Base-by-base conservation (phyloP, 2,329 filamentous ascomycete species). In the Botrytis elliptica region DNA sequence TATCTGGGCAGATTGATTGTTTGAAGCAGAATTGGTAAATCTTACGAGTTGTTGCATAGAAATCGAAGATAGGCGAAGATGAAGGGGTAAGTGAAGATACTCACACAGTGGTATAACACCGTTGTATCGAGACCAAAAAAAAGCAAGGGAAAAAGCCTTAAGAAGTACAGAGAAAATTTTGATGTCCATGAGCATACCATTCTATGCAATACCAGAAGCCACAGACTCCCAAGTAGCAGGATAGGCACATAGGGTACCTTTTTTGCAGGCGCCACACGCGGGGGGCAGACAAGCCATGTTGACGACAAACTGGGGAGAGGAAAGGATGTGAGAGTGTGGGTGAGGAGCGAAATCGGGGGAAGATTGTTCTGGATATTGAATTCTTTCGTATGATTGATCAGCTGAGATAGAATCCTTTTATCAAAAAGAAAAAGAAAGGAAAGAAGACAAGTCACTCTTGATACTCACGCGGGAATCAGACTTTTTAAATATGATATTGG, bases 271-370 rank as follows among this genome's bases (percentile, higher is more conserved):
- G 69, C 59, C 59, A 52, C 44, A 63, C 36, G 66, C 66, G 66
- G 66, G 49, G 36, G 49, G 44, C 22, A 36, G 42, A 65, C 69
- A 71, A 65, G 69, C 69, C 69, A 71, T 71, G 70, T 65, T 71
- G 70, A 71, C 44, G 70, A 44, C 44, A 71, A 55, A 25, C 44
- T 52, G 69, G 59, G 40, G 64, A 52, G 55, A 52, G 22, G 69
- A 29, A 46, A 49, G 44, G 40, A 44, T n/a, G 38, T 22, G 16
- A 25, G 33, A 20, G 22, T 38, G 70, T 66, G 70, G 69, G 70
- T 66, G 70, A 71, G 52, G 55, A 64, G 57, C 14, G 59, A 33
- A 44, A 42, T 44, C 52, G 52, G 65, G 46, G 46, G 36, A 25
- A 66, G 33, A 42, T 18, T 44, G 62, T 29, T 42, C 62, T 65